A percentile compares a stretch with the other conserved stretches of the same genome.
These are phyloP conservation scores for Hamigera avellanea DNA, from an alignment of 495 filamentous ascomycete species.

Conservation along the genomic window DNA sequence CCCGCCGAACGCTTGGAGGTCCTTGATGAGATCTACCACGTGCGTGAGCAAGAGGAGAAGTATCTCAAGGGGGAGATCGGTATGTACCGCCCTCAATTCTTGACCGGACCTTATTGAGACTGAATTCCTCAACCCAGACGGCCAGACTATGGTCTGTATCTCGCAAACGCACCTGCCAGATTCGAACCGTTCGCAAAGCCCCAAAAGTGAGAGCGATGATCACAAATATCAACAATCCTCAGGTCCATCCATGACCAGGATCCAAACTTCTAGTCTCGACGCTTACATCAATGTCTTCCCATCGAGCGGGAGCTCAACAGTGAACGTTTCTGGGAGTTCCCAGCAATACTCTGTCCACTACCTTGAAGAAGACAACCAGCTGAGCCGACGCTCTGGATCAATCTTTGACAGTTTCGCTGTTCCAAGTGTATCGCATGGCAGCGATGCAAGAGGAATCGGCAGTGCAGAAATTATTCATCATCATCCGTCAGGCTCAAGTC, in stretches of 20 bases:
- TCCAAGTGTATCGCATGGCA: no score
- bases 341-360: background rate
- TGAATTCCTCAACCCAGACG: constrained; percentile 9
- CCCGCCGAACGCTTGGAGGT: constrained; percentile 26
- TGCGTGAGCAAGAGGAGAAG: constrained; percentile 50
- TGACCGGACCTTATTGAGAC: background rate
- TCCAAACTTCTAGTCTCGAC: constrained; percentile 6
- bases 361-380: background rate
- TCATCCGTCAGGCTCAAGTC: no score
- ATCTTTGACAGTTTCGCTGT: no score
- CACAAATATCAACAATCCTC: no score
- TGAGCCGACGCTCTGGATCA: constrained; percentile 1
- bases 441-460: no score
- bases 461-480: no score
- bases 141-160: constrained; percentile 14
- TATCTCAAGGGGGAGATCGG: constrained; percentile 45
- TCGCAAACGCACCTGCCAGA: constrained; percentile 24
- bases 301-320: constrained; percentile 6
- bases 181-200: background rate
- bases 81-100: constrained; percentile 16
- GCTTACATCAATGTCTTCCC: constrained; percentile 14
- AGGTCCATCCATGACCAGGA: constrained; percentile 3
- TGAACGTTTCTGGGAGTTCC: background rate
- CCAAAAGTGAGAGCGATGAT: constrained; percentile 6
- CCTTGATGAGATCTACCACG: constrained; percentile 53